Conservation (phyloP, 2,329 filamentous ascomycete species). For the Diaporthe eres region DNA sequence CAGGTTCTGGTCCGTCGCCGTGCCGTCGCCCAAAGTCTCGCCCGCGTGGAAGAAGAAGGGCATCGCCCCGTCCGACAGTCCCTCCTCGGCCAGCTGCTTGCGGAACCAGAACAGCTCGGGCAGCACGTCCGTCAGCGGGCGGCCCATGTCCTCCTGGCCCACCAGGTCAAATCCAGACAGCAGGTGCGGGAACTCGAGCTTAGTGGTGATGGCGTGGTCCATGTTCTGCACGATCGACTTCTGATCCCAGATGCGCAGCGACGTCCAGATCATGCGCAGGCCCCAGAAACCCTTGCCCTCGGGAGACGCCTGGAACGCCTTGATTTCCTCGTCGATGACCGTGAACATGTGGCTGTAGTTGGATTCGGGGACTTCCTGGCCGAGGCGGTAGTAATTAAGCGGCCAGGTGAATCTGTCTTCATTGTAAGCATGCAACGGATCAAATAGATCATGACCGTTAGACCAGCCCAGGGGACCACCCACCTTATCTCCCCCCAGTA, state of each 20-base stretch:
- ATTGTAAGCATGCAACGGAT: not conserved
- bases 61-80: slow-evolving; percentile 72
- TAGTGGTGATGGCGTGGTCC: slow-evolving; percentile 88
- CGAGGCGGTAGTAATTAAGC: slow-evolving; percentile 76
- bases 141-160: slow-evolving; percentile 86
- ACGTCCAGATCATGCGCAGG: slow-evolving; percentile 87
- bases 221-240: slow-evolving; percentile 82
- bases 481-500: slow-evolving; percentile 84
- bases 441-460: no score
- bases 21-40: slow-evolving; percentile 84
- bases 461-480: slow-evolving; percentile 36
- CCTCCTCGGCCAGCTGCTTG: slow-evolving; percentile 83
- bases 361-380: slow-evolving; percentile 74
- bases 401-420: slow-evolving; percentile 75
- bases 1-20: slow-evolving; percentile 82
- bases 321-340: slow-evolving; percentile 83
- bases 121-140: slow-evolving; percentile 81
- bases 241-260: slow-evolving; percentile 74
- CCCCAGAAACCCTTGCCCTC: slow-evolving; percentile 87
- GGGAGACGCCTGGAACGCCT: slow-evolving; percentile 78
- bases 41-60: slow-evolving; percentile 98
- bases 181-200: slow-evolving; percentile 82
- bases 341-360: slow-evolving; percentile 79
- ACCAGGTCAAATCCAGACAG: slow-evolving; percentile 92
- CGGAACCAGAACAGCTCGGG: slow-evolving; percentile 95